Evolutionary conservation across 2,329 filamentous ascomycete genomes (phyloP).

Genomic region (Aspergillus chevalieri): DNA sequence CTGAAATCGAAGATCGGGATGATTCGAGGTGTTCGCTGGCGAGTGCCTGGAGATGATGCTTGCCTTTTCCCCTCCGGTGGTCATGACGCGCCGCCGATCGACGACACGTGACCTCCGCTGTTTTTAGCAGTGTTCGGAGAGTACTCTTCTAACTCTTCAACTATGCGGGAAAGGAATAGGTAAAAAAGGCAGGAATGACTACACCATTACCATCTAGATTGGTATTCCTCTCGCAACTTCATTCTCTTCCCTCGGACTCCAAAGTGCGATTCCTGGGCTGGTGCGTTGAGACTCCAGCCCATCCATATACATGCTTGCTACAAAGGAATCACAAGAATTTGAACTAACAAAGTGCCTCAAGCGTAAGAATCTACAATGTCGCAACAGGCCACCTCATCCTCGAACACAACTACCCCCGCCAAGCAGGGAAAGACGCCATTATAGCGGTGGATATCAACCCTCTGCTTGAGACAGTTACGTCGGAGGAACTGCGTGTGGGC

Average conservation of each 20-base stretch:
- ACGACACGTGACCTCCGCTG: background rate
- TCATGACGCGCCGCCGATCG: background rate
- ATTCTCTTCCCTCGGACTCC: constrained; percentile 48
- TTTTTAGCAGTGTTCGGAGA: background rate
- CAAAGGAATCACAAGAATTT: constrained; percentile 2
- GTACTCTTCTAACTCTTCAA: background rate
- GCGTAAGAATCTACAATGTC: constrained; percentile 55
- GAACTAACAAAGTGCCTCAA: constrained; percentile 22
- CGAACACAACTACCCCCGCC: constrained; percentile 56
- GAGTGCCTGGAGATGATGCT: background rate
- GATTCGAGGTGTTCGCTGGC: background rate
- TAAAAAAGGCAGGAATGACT: constrained; percentile 22
- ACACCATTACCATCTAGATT: constrained; percentile 60
- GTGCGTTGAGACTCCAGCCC: constrained; percentile 47
- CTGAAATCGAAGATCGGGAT: background rate
- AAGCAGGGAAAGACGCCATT: constrained; percentile 31
- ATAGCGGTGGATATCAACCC: constrained; percentile 66
- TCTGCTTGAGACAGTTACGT: constrained; percentile 59
- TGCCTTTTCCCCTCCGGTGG: background rate
- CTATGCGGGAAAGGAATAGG: background rate
- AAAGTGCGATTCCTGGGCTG: constrained; percentile 92
- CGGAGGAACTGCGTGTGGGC: constrained; percentile 63
- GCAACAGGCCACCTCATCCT: constrained; percentile 58
- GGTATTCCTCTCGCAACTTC: constrained; percentile 60
- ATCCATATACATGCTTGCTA: background rate